Conservation (phyloP, 179 eudicot species). For the Actinidia polygama region DNA sequence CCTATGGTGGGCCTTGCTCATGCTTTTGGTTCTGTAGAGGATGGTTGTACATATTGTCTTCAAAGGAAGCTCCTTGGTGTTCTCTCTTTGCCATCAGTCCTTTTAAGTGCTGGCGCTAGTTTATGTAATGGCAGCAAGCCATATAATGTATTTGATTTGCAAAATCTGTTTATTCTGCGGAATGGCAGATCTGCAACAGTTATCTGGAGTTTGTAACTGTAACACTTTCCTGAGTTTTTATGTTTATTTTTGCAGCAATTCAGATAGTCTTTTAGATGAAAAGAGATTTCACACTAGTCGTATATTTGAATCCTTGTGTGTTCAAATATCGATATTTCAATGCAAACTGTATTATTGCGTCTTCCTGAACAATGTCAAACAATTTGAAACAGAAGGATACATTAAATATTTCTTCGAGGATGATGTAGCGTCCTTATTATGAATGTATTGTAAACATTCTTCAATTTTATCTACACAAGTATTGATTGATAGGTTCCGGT, state of each 20-base stretch:
- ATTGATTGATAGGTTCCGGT: neutral
- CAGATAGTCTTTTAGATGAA: slow-evolving; percentile 14
- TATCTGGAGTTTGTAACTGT: slow-evolving; percentile 16
- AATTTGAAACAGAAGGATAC: neutral
- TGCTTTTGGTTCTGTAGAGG: neutral
- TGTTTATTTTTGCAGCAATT: slow-evolving; percentile 8
- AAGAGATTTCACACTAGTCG: neutral
- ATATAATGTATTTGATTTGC: slow-evolving; percentile 7
- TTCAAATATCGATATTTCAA: neutral
- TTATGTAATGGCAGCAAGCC: slow-evolving; percentile 8
- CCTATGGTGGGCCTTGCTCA: neutral
- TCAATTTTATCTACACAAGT: slow-evolving; percentile 5
- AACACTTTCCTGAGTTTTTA: neutral
- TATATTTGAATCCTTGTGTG: neutral
- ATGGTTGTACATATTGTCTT: slow-evolving; percentile 20
- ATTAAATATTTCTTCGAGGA: neutral
- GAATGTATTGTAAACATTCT: neutral
- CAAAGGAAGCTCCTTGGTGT: slow-evolving; percentile 2
- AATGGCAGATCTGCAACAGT: slow-evolving; percentile 5
- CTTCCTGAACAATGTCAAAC: neutral
- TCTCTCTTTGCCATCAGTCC: neutral
- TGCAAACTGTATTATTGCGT: neutral
- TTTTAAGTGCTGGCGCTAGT: neutral
- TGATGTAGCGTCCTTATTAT: slow-evolving; percentile 11
- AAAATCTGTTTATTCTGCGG: slow-evolving; percentile 9